These are phyloP conservation scores for Globisporangium echinulatum DNA, from an alignment of 352 stramenopile genomes.

Conservation along the genomic window DNA sequence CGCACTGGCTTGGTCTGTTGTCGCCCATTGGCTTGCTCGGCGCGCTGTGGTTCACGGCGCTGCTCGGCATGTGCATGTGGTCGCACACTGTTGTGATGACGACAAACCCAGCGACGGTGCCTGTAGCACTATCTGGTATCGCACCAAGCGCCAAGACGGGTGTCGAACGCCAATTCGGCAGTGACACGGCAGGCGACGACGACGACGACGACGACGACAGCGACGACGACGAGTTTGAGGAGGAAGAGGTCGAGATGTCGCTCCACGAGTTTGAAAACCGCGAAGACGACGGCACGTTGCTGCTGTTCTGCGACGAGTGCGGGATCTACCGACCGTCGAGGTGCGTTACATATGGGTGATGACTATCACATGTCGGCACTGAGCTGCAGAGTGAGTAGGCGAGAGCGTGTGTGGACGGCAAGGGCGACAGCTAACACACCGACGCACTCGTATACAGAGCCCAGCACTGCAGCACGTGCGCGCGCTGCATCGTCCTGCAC, in stretches of 20 bases:
- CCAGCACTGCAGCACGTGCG: slow-evolving; percentile 70
- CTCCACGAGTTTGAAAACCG: slow-evolving; percentile 56
- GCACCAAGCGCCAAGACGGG: slow-evolving; percentile 1
- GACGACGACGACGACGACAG: slow-evolving; percentile 9
- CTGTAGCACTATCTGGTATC: slow-evolving; percentile 26
- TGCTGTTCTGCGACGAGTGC: slow-evolving; percentile 79
- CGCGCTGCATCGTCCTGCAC: slow-evolving; percentile 71
- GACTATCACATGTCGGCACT: not conserved
- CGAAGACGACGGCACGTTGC: slow-evolving; percentile 69
- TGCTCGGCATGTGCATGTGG: slow-evolving; percentile 73
- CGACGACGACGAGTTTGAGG: slow-evolving; percentile 20
- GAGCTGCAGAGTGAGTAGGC: too few species aligned
- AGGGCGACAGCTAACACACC: not conserved
- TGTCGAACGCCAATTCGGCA: too few species aligned
- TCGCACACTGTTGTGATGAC: slow-evolving; percentile 66
- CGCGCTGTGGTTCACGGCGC: slow-evolving; percentile 34
- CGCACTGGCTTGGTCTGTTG: slow-evolving; percentile 47
- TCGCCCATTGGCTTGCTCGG: slow-evolving; percentile 40
- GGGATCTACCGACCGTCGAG: slow-evolving; percentile 68
- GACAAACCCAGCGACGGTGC: slow-evolving; percentile 70
- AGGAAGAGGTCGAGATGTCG: slow-evolving; percentile 57
- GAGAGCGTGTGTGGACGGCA: too few species aligned
- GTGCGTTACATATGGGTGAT: slow-evolving; percentile 14
- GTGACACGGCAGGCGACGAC: not conserved
- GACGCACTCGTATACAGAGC: slow-evolving; percentile 27